phyloP scores from a whole-genome alignment of 2,329 filamentous ascomycete genomes.

The Dothistroma septosporum region DNA sequence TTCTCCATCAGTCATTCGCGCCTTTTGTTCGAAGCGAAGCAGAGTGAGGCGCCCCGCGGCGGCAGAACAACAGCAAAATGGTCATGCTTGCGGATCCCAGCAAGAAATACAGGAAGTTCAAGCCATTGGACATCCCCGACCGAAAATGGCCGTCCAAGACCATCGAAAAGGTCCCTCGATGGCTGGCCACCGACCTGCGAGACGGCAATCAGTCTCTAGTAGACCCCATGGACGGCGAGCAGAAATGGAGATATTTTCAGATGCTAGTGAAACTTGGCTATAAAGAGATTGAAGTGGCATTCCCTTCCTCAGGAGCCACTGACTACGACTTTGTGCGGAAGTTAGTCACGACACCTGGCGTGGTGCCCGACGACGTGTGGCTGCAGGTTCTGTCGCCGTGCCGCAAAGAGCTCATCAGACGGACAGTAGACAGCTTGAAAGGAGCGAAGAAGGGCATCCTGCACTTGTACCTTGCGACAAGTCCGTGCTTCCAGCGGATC shows the following conservation, averaged over 20 bases:
- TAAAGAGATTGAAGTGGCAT: slow-evolving; percentile 97
- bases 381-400: slow-evolving; percentile 91
- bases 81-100: slow-evolving; percentile 53
- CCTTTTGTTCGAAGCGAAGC: neutral
- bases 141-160: slow-evolving; percentile 80
- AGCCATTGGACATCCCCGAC: slow-evolving; percentile 62
- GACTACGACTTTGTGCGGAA: slow-evolving; percentile 93
- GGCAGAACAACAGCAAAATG: neutral
- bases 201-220: slow-evolving; percentile 93
- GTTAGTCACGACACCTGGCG: slow-evolving; percentile 77
- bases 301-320: slow-evolving; percentile 88
- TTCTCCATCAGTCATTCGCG: neutral
- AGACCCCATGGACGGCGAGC: slow-evolving; percentile 92
- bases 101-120: slow-evolving; percentile 70
- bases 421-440: slow-evolving; percentile 82
- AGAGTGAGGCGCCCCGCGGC: neutral
- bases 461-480: slow-evolving; percentile 94
- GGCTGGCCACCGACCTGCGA: slow-evolving; percentile 82
- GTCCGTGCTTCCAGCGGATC: slow-evolving; percentile 87
- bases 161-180: slow-evolving; percentile 79
- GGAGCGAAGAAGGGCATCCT: slow-evolving; percentile 91
- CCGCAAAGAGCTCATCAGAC: slow-evolving; percentile 81
- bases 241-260: slow-evolving; percentile 93
- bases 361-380: slow-evolving; percentile 82
- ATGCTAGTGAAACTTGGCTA: slow-evolving; percentile 90